These are phyloP conservation scores for Fusarium armeniacum DNA, from an alignment of 2,329 filamentous ascomycete genomes.

Conservation along the genomic window DNA sequence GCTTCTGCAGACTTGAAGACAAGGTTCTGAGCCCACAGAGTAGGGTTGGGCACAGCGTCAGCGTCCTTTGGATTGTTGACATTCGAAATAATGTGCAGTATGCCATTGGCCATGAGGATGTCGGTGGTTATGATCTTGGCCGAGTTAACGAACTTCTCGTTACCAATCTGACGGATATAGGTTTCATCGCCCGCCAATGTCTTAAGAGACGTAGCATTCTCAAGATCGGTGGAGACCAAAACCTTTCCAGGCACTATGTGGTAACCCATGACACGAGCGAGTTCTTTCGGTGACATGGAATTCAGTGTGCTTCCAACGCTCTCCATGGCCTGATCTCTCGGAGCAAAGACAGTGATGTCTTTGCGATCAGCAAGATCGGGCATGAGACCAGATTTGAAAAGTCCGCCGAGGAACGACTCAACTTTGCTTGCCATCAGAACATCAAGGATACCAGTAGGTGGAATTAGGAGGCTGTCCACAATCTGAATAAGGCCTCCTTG, in stretches of 20 bases:
- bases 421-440: slow-evolving; percentile 64
- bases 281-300: slow-evolving; percentile 61
- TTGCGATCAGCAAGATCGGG: slow-evolving; percentile 59
- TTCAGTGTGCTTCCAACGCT: slow-evolving; percentile 66
- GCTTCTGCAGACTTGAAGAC: slow-evolving; percentile 68
- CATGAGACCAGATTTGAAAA: slow-evolving; percentile 54
- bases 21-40: slow-evolving; percentile 59
- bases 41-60: slow-evolving; percentile 55
- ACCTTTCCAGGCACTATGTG: slow-evolving; percentile 72
- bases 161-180: slow-evolving; percentile 57
- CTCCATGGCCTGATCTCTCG: slow-evolving; percentile 71
- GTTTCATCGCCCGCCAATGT: slow-evolving; percentile 58
- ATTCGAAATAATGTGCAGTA: slow-evolving; percentile 70
- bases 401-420: slow-evolving; percentile 57
- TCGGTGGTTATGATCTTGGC: slow-evolving; percentile 67
- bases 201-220: slow-evolving; percentile 50
- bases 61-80: slow-evolving; percentile 62
- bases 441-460: slow-evolving; percentile 63
- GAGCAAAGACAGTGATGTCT: slow-evolving; percentile 74
- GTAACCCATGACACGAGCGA: slow-evolving; percentile 71
- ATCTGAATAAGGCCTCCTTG: slow-evolving; percentile 66
- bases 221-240: slow-evolving; percentile 62
- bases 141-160: slow-evolving; percentile 66
- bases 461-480: slow-evolving; percentile 65
- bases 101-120: slow-evolving; percentile 69